Conservation (phyloP, 768 basidiomycete genomes). For the Galerina sulciceps region DNA sequence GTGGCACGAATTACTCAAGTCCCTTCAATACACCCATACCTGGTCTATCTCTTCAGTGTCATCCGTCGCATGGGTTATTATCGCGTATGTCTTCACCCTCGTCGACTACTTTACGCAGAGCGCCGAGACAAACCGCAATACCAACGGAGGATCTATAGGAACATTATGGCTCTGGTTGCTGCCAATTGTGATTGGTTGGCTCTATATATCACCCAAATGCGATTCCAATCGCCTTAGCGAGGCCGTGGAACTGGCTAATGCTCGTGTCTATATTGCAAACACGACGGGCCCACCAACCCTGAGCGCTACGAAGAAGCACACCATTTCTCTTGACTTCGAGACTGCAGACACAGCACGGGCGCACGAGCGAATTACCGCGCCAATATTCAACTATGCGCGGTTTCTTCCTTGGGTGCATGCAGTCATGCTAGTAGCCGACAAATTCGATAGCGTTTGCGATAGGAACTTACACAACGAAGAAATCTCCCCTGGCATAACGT, state of each 20-base stretch:
- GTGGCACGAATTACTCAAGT: conserved; percentile 38
- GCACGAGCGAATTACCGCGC: no score
- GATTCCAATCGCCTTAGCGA: conserved; percentile 32
- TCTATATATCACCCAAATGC: conserved; percentile 43
- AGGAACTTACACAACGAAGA: no score
- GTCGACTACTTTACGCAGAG: conserved; percentile 33
- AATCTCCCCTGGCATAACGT: no score
- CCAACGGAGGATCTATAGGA: conserved; percentile 32
- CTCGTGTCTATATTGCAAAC: conserved; percentile 22
- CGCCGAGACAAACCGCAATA: conserved; percentile 13
- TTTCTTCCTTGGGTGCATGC: no score
- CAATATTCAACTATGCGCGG: no score
- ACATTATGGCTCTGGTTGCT: conserved; percentile 50
- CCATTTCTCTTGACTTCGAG: no score
- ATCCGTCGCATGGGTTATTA: conserved; percentile 46
- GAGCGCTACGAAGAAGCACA: no score
- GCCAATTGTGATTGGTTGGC: conserved; percentile 44
- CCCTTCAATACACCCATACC: conserved; percentile 38
- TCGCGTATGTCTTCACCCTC: conserved; percentile 46
- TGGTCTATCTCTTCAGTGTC: conserved; percentile 42
- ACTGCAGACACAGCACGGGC: no score
- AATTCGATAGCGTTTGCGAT: no score
- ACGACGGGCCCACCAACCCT: no score
- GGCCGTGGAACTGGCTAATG: conserved; percentile 34
- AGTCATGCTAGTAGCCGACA: no score